A percentile compares a stretch with the other conserved stretches of the same genome.
Evolutionary conservation across 108 stramenopile species (phyloP).

Genomic region (Cylindrotheca closterium): DNA sequence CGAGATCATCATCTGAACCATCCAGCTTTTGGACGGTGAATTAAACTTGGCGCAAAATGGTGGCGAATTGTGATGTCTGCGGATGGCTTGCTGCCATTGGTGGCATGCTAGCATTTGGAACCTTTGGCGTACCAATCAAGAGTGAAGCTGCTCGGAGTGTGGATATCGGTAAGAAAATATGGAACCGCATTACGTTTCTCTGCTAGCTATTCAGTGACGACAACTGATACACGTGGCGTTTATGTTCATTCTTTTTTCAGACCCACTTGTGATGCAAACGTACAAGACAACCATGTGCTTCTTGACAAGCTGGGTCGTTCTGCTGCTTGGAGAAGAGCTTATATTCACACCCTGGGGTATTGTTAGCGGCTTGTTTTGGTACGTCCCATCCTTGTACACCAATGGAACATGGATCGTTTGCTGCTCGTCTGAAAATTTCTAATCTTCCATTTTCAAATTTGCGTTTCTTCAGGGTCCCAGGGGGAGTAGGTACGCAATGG

Average conservation of each 20-base stretch:
- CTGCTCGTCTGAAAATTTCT: no score
- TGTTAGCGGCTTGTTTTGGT: slow-evolving; percentile 64
- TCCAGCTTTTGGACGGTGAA: no score
- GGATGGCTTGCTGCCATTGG: slow-evolving; percentile 59
- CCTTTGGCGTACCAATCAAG: slow-evolving; percentile 87
- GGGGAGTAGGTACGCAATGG: slow-evolving; percentile 52
- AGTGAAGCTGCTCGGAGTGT: slow-evolving; percentile 45
- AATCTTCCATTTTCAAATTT: not conserved
- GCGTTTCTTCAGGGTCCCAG: slow-evolving; percentile 76
- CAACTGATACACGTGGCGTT: no score
- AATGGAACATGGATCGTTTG: not conserved
- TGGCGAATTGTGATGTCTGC: slow-evolving; percentile 33
- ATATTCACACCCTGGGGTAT: slow-evolving; percentile 80
- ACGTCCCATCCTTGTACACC: not conserved
- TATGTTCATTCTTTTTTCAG: no score
- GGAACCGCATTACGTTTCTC: not conserved
- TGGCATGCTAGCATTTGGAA: slow-evolving; percentile 70
- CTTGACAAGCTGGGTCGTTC: slow-evolving; percentile 59
- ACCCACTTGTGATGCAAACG: slow-evolving; percentile 84
- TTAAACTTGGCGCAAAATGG: not conserved
- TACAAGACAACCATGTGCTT: slow-evolving; percentile 87
- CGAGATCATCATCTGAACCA: no score
- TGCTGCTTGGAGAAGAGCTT: slow-evolving; percentile 35
- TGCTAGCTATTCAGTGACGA: no score
- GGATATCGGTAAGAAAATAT: slow-evolving; percentile 34